A percentile compares a stretch with the other conserved stretches of the same genome.
Conservation (phyloP, 768 basidiomycete species). For the Auriculariales sp. region DNA sequence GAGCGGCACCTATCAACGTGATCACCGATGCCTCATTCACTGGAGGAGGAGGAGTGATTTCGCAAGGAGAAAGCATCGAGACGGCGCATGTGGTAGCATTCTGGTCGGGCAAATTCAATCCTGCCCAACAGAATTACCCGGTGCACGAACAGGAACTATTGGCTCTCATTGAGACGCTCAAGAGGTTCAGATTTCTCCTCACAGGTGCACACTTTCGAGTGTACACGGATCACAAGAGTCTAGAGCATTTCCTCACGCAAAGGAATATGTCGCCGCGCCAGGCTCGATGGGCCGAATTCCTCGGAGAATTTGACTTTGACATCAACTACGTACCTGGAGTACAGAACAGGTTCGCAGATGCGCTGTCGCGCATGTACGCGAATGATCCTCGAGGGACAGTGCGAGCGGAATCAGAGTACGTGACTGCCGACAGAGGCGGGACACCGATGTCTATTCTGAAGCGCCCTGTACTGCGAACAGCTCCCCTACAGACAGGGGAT, state of each 20-base stretch:
- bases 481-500: background rate
- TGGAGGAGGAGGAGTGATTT: constrained; percentile 17
- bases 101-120: constrained; percentile 22
- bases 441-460: no score
- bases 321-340: constrained; percentile 17
- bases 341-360: constrained; percentile 20
- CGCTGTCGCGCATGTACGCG: constrained; percentile 4
- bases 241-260: constrained; percentile 19
- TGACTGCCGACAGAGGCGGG: background rate
- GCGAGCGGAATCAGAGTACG: background rate
- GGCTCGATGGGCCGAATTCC: constrained; percentile 22
- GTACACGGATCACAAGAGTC: constrained; percentile 18
- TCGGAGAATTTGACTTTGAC: constrained; percentile 18
- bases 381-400: background rate
- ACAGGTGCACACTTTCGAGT: constrained; percentile 17
- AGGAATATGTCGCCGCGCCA: constrained; percentile 20
- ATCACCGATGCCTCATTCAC: constrained; percentile 19
- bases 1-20: constrained; percentile 14
- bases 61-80: constrained; percentile 15
- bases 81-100: constrained; percentile 16
- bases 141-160: constrained; percentile 27
- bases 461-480: background rate
- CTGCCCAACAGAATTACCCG: constrained; percentile 25
- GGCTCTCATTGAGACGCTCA: constrained; percentile 17
- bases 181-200: constrained; percentile 13